phyloP scores from a whole-genome alignment of 768 basidiomycete genomes.

The Gymnopilus junonius region DNA sequence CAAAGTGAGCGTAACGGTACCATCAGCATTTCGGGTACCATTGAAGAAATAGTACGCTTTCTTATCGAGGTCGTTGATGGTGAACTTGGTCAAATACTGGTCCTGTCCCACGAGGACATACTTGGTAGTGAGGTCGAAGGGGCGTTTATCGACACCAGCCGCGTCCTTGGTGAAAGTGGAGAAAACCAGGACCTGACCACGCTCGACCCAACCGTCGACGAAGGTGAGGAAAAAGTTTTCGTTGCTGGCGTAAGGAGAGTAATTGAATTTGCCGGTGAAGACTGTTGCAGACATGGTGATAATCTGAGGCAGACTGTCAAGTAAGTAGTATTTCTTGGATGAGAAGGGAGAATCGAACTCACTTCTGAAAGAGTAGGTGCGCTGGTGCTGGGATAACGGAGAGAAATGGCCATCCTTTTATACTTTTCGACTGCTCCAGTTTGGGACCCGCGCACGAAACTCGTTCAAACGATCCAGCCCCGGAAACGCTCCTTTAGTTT shows the following conservation, averaged over 20 bases:
- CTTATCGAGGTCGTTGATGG: background rate
- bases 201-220: background rate
- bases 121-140: background rate
- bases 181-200: background rate
- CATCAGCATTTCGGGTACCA: background rate
- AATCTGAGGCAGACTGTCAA: background rate
- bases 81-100: constrained; percentile 1
- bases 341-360: background rate
- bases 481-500: background rate
- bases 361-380: background rate
- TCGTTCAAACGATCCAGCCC: background rate
- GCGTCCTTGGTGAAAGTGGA: background rate
- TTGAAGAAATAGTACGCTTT: background rate
- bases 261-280: background rate
- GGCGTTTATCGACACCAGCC: background rate
- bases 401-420: background rate
- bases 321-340: too few species aligned
- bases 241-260: constrained; percentile 2
- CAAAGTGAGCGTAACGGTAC: background rate
- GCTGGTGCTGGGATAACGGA: background rate
- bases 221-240: background rate
- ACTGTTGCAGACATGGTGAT: background rate
- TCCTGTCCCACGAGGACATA: background rate
- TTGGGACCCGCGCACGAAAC: background rate
- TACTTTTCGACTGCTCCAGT: background rate